Conservation (phyloP, 495 filamentous ascomycete genomes). For the Hypoxylon fragiforme region DNA sequence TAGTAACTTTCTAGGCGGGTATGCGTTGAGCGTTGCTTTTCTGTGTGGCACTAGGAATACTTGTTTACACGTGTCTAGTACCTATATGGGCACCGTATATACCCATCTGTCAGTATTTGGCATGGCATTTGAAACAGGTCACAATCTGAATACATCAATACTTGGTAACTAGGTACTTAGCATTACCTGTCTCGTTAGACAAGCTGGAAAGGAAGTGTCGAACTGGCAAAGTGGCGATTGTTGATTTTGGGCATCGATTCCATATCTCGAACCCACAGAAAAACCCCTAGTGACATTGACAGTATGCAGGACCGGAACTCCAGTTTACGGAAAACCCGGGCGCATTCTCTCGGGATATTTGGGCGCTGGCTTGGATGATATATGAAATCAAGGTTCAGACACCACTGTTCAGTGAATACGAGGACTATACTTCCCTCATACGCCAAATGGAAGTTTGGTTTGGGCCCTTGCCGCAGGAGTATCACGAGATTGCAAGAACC, state of each 20-base stretch:
- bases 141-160: too few species aligned
- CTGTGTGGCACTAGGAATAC: too few species aligned
- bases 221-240: constrained; percentile 23
- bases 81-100: too few species aligned
- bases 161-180: neutral
- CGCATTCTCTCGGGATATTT: constrained; percentile 31
- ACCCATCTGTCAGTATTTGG: too few species aligned
- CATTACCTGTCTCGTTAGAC: constrained; percentile 1
- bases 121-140: too few species aligned
- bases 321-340: constrained; percentile 18
- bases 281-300: constrained; percentile 5
- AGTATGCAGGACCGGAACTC: constrained; percentile 30
- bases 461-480: constrained; percentile 27
- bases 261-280: neutral
- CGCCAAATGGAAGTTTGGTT: constrained; percentile 25
- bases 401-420: constrained; percentile 12
- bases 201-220: constrained; percentile 9
- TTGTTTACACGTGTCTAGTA: too few species aligned
- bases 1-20: too few species aligned
- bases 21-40: too few species aligned
- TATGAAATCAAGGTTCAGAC: constrained; percentile 7
- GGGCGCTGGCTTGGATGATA: constrained; percentile 32
- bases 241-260: constrained; percentile 34
- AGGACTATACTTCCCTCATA: constrained; percentile 7
- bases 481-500: constrained; percentile 5